Conservation (phyloP, 345 rosid species). For the Aquilaria sinensis region DNA sequence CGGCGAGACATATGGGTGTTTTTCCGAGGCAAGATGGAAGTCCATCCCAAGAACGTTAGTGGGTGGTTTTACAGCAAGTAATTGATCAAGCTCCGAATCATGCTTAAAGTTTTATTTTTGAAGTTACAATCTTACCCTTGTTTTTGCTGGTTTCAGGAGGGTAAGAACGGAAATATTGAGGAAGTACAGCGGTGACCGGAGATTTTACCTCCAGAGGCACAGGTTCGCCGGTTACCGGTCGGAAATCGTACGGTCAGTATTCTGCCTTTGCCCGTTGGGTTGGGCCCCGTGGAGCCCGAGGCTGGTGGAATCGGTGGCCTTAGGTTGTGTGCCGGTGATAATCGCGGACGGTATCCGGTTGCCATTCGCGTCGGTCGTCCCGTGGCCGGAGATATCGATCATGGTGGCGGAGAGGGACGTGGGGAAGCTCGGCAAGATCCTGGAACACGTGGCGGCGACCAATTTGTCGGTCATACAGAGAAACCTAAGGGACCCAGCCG, state of each 20-base stretch:
- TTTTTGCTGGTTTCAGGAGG: conserved; percentile 33
- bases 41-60: conserved; percentile 86
- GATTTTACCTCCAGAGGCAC: conserved; percentile 70
- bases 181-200: conserved; percentile 52
- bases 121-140: neutral
- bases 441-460: conserved; percentile 68
- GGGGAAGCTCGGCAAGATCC: conserved; percentile 40
- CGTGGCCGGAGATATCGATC: conserved; percentile 75
- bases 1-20: conserved; percentile 77
- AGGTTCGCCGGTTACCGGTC: conserved; percentile 78
- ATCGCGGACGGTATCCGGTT: conserved; percentile 81
- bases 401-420: conserved; percentile 86
- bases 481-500: conserved; percentile 55
- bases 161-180: conserved; percentile 87
- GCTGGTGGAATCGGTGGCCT: conserved; percentile 74
- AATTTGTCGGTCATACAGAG: conserved; percentile 63
- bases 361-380: conserved; percentile 59
- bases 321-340: conserved; percentile 91
- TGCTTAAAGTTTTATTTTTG: neutral
- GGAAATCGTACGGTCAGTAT: conserved; percentile 72
- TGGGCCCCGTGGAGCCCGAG: conserved; percentile 99
- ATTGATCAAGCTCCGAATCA: conserved; percentile 13
- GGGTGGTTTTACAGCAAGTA: conserved; percentile 96
- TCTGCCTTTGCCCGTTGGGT: conserved; percentile 88
- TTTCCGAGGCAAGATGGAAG: conserved; percentile 97